phyloP scores from a whole-genome alignment of 495 filamentous ascomycete species.

The Bacidia rubella region DNA sequence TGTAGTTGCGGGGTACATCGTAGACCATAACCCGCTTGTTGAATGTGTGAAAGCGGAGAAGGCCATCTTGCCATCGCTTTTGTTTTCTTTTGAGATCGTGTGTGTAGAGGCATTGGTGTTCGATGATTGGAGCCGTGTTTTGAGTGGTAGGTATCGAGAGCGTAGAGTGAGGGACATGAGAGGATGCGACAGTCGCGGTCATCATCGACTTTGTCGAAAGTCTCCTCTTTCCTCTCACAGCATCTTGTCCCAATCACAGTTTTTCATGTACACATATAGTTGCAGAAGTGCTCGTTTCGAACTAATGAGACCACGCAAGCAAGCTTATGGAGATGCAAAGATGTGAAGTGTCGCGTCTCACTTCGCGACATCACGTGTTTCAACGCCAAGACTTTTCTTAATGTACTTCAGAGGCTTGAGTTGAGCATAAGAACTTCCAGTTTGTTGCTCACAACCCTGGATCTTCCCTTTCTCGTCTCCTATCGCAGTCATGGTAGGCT shows the following conservation, averaged over 20 bases:
- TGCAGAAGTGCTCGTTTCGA: too few relatives aligned
- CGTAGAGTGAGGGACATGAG: neutral
- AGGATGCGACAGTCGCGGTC: slow-evolving; percentile 8
- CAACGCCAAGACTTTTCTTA: too few relatives aligned
- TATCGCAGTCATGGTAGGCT: neutral
- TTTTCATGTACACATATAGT: too few relatives aligned
- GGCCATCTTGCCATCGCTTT: slow-evolving; percentile 89
- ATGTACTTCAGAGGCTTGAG: too few relatives aligned
- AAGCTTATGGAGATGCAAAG: too few relatives aligned
- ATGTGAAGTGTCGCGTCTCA: too few relatives aligned
- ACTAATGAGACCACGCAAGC: too few relatives aligned
- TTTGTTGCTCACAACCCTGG: too few relatives aligned
- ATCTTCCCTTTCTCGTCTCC: neutral
- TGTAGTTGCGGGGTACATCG: slow-evolving; percentile 61
- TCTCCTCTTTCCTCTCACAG: too few relatives aligned
- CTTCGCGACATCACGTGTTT: too few relatives aligned
- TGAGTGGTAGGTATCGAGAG: slow-evolving; percentile 31
- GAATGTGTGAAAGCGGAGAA: slow-evolving; percentile 75
- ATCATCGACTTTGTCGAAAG: neutral
- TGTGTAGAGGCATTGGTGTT: slow-evolving; percentile 75
- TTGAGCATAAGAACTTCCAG: too few relatives aligned
- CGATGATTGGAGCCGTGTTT: slow-evolving; percentile 62
- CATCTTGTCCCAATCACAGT: too few relatives aligned
- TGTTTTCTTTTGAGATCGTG: slow-evolving; percentile 72
- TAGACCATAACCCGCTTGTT: slow-evolving; percentile 89